Evolutionary conservation across 2,329 filamentous ascomycete species (phyloP).

Genomic region (Sarocladium kiliense): DNA sequence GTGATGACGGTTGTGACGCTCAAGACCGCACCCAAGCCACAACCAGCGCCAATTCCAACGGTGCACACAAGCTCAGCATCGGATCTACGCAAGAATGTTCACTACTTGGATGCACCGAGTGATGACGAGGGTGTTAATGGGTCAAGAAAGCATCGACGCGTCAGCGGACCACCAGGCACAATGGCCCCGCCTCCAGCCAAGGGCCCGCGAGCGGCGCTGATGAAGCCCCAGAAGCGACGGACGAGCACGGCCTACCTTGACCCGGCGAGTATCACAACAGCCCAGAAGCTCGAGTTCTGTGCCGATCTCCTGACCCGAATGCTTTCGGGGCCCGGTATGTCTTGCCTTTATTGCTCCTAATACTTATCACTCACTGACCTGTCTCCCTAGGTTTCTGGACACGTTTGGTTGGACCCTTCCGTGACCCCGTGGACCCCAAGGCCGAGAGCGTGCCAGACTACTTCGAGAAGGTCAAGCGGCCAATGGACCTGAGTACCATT

Average conservation of each 20-base stretch:
- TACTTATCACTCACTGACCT: neutral
- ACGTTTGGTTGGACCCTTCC: constrained; percentile 58
- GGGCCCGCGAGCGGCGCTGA: constrained; percentile 21
- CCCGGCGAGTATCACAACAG: constrained; percentile 26
- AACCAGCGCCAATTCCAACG: constrained; percentile 13
- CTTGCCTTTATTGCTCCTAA: neutral
- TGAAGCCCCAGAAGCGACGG: constrained; percentile 31
- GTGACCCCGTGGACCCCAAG: constrained; percentile 51
- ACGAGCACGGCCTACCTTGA: constrained; percentile 26
- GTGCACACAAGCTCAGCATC: constrained; percentile 15
- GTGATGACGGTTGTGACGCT: constrained; percentile 57
- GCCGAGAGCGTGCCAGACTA: constrained; percentile 58
- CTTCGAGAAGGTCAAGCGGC: constrained; percentile 52
- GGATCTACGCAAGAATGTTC: constrained; percentile 36
- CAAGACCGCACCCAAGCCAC: constrained; percentile 20
- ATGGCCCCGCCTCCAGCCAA: constrained; percentile 21
- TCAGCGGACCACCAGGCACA: constrained; percentile 18
- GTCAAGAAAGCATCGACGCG: constrained; percentile 38
- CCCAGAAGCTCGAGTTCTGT: constrained; percentile 52
- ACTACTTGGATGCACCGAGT: constrained; percentile 40
- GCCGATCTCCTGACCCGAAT: constrained; percentile 53
- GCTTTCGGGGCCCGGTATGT: constrained; percentile 54
- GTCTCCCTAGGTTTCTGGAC: constrained; percentile 54
- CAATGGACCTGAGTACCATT: constrained; percentile 58
- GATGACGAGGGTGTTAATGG: constrained; percentile 29